Evolutionary conservation across 2,329 filamentous ascomycete species (phyloP), one percentile per base, ranked within the genome.

Genomic region (Thelonectria blattea): DNA sequence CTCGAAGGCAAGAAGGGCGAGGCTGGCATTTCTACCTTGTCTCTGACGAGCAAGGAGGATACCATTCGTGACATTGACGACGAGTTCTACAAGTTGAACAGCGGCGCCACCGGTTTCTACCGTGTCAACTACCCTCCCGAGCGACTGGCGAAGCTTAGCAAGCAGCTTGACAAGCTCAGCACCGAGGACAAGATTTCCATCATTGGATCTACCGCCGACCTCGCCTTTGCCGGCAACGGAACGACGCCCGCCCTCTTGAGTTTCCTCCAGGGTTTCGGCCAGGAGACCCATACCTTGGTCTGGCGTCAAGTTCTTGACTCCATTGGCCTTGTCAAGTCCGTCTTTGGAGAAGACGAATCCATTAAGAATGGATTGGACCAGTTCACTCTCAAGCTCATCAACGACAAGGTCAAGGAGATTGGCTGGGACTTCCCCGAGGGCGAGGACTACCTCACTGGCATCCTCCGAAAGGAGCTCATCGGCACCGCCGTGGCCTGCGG

Each of bases 11-110:
- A 92, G 70, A 80, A 83, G 39, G 83, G 89, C 20, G 80, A 88
- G 32, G 79, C 86, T 34, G 86, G 85, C 8, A 81, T 90, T 54
- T 81, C 89, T 59, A 81, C 85, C 18, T 81, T 89, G 39, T 88
- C 91, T 52, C 81, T 99, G 46, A 91, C 88, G 0, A 80, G 84
- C 58, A 97, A 92, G 79, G 84, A 91, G 68, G 88, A 92, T 56
- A 93, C 87, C 12, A 85, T 98, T 58, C 83, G 85, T 50, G 88
- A 90, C 61, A 81, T 96, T 58, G 86, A 92, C 66, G 85, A 89
- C 47, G 84, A 86, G 41, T 97, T 97, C 76, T 99, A 98, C 80
- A 96, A 97, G 80, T 83, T 99, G 71, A 99, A 99, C 81, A 88
- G 89, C 62, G 88, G 94, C 56, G 91, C 94, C 60, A 93, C 89